phyloP scores from a whole-genome alignment of 108 stramenopile genomes.

The Cylindrotheca fusiformis region DNA sequence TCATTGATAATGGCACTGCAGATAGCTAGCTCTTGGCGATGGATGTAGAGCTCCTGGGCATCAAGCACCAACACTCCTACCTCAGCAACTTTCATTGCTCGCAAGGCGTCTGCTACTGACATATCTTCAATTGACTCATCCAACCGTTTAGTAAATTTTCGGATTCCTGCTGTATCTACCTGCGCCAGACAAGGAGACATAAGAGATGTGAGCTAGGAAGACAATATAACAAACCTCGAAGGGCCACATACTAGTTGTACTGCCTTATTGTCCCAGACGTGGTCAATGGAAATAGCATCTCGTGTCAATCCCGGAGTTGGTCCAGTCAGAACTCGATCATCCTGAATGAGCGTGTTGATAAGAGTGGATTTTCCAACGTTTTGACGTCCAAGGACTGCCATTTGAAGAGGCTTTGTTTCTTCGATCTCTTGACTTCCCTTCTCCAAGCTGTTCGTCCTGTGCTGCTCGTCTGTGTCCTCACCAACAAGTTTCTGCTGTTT shows the following conservation, averaged over 20 bases:
- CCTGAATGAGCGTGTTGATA: conserved; percentile 73
- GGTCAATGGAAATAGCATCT: conserved; percentile 84
- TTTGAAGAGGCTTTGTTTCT: conserved; percentile 63
- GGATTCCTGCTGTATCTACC: conserved; percentile 88
- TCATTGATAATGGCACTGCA: conserved; percentile 88
- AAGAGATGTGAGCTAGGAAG: too few species aligned
- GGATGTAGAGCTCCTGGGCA: conserved; percentile 66
- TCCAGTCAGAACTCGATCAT: conserved; percentile 80
- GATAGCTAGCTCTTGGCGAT: conserved; percentile 85
- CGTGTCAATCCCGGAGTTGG: conserved; percentile 88
- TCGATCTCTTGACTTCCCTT: conserved; percentile 1
- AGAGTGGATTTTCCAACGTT: conserved; percentile 91
- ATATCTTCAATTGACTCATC: conserved; percentile 81
- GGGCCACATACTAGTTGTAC: conserved; percentile 53
- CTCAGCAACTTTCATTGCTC: conserved; percentile 89
- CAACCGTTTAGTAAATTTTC: conserved; percentile 63
- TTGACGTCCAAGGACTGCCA: conserved; percentile 86
- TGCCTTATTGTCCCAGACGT: conserved; percentile 56
- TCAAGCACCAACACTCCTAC: conserved; percentile 90
- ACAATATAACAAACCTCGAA: background rate
- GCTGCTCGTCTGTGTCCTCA: background rate
- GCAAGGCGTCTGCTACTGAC: conserved; percentile 78
- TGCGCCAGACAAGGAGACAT: too few species aligned
- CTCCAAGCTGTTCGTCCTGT: background rate
- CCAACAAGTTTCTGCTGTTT: conserved; percentile 43